Base-by-base conservation (phyloP, 2,329 filamentous ascomycete species). In the Fusarium xylarioides region DNA sequence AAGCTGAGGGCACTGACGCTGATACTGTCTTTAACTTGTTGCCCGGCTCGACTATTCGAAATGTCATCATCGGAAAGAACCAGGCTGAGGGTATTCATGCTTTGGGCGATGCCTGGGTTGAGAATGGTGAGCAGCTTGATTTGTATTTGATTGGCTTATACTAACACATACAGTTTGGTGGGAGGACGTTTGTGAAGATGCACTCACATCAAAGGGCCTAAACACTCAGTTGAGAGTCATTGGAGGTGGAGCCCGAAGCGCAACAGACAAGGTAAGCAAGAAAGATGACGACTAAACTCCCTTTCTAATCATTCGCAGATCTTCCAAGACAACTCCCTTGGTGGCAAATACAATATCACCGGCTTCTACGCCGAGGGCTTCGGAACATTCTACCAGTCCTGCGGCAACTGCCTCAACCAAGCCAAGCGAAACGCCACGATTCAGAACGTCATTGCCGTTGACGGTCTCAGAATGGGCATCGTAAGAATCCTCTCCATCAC, bases 1-100 rank as follows among this genome's bases (percentile, higher is more conserved):
- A 86, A 60, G 78, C 77, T 4, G 85, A 87, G 74, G 85, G 85
- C 26, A 81, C 79, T 1, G 79, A 81, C 42, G 79, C 79, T 3
- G 84, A 85, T 57, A 73, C 82, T 5, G 82, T 83, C n/a, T 83
- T 83, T 61, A 79, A 82, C 54, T 72, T 83, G 35, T 63, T 80
- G 14, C 68, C 81, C 0, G 82, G 82, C 5, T 77, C 81, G 0
- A 83, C 81, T 1, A 79, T 83, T 37, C 75, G 76, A 35, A 83
- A 83, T 54, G 82, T 83, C 6, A 83, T 83, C 23, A 83, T 83
- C 23, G 82, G 82, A 40, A 76, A 77, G 49, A 70, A 83, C 63
- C 81, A 83, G 19, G 76, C 79, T 5, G 78, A 80, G 57, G 79
- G 79, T 5, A 79, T 80, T 11, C 79, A 80, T 34, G 79, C 79